A percentile compares a stretch with the other conserved stretches of the same genome.
phyloP scores from a whole-genome alignment of 2,329 filamentous ascomycete species.

The Ceratocystis diversiconidia region DNA sequence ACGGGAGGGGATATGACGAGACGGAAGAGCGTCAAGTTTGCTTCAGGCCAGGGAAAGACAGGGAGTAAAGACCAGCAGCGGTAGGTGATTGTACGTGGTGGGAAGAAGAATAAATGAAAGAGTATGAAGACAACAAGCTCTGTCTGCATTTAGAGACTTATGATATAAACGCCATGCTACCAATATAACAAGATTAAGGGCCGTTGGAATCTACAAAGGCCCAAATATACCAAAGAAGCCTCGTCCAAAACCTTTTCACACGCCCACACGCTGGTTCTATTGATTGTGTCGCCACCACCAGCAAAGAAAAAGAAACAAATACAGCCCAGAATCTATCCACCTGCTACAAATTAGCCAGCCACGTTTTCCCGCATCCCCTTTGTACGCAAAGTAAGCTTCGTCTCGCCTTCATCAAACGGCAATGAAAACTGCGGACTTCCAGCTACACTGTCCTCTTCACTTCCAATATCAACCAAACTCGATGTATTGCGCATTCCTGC shows the following conservation, averaged over 20 bases:
- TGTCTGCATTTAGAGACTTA: neutral
- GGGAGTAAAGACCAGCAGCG: neutral
- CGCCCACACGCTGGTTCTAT: constrained; percentile 11
- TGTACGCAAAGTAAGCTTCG: constrained; percentile 39
- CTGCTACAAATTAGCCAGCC: neutral
- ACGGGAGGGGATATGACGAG: constrained; percentile 30
- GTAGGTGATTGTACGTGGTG: neutral
- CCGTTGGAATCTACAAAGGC: neutral
- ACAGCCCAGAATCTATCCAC: neutral
- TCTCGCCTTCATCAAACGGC: constrained; percentile 34
- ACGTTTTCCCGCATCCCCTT: constrained; percentile 39
- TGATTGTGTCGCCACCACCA: too few species aligned
- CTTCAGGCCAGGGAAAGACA: constrained; percentile 5
- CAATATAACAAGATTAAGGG: neutral
- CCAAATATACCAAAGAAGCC: neutral
- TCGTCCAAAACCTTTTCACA: constrained; percentile 7
- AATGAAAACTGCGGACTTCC: constrained; percentile 23
- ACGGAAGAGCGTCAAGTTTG: constrained; percentile 52
- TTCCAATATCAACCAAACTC: constrained; percentile 8
- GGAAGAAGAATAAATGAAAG: neutral
- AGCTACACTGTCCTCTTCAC: constrained; percentile 17
- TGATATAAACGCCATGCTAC: neutral
- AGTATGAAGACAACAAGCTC: neutral
- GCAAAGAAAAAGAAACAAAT: constrained; percentile 2
- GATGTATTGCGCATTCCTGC: constrained; percentile 21